Conservation (phyloP, 2,329 filamentous ascomycete genomes). For the Fusarium sp. region DNA sequence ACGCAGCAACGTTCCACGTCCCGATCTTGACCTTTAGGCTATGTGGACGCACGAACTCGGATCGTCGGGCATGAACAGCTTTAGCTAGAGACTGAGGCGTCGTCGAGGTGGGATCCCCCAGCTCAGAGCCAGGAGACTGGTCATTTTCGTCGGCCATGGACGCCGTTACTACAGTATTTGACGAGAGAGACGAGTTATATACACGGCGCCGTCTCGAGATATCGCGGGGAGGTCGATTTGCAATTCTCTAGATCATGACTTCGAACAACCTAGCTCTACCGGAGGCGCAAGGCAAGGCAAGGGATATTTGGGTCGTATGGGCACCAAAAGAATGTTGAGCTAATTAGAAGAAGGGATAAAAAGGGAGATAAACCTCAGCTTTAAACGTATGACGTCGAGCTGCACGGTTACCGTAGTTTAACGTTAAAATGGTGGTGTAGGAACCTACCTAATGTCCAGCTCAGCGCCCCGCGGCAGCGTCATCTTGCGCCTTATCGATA, state of each 20-base stretch:
- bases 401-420: constrained; percentile 1
- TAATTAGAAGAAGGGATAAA: constrained; percentile 1
- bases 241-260: constrained; percentile 49
- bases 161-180: constrained; percentile 36
- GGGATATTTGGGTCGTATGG: not conserved
- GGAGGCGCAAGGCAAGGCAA: not conserved
- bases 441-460: constrained; percentile 5
- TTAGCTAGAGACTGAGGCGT: constrained; percentile 67
- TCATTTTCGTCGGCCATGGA: constrained; percentile 42
- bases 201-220: constrained; percentile 37
- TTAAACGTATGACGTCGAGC: constrained; percentile 25
- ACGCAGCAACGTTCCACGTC: constrained; percentile 92
- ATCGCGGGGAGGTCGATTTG: constrained; percentile 35
- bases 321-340: constrained; percentile 24
- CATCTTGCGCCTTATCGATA: constrained; percentile 44
- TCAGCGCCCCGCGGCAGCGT: constrained; percentile 28
- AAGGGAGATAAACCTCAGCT: constrained; percentile 19
- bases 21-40: constrained; percentile 87
- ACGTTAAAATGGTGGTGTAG: constrained; percentile 26
- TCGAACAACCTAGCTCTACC: constrained; percentile 24
- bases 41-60: constrained; percentile 80
- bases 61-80: constrained; percentile 74
- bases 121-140: constrained; percentile 50
- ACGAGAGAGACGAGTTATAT: constrained; percentile 19
- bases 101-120: constrained; percentile 52